Conservation (phyloP, 176 grass and related monocot species). For the Musa schizocarpa region DNA sequence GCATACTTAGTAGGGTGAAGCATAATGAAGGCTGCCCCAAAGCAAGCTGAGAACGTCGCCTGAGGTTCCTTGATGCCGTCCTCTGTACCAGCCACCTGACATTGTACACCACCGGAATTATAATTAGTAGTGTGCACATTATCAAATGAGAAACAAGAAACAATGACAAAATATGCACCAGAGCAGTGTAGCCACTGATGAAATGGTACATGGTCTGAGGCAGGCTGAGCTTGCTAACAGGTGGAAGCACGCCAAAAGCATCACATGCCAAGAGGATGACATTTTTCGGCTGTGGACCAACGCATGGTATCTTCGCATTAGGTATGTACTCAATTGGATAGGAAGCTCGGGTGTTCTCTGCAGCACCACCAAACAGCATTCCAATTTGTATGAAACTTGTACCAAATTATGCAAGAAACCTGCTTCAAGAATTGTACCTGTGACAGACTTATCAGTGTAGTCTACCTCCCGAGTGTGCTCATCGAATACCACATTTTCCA, state of each 20-base stretch:
- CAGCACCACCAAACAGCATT: conserved; percentile 3
- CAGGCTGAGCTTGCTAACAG: conserved; percentile 88
- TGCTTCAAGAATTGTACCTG: conserved; percentile 34
- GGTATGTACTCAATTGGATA: conserved; percentile 98
- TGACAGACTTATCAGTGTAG: conserved; percentile 85
- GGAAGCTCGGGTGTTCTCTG: conserved; percentile 91
- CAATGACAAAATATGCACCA: conserved; percentile 26
- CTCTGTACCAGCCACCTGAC: conserved; percentile 81
- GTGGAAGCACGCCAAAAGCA: conserved; percentile 89
- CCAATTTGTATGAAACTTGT: not conserved
- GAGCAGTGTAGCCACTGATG: conserved; percentile 97
- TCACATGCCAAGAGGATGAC: conserved; percentile 95
- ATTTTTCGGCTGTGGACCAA: conserved; percentile 93
- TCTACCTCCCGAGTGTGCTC: conserved; percentile 94
- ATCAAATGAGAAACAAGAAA: not conserved
- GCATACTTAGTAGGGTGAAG: conserved; percentile 96
- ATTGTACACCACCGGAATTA: not conserved
- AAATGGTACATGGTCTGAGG: conserved; percentile 99
- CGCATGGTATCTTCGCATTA: conserved; percentile 80
- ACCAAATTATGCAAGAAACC: not conserved
- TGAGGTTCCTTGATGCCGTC: conserved; percentile 96
- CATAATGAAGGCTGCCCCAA: conserved; percentile 97
- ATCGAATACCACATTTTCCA: conserved; percentile 97
- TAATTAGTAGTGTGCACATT: too few species aligned
- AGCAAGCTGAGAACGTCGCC: conserved; percentile 95